Conservation (phyloP, 164 flowering plant species). For the Paratinospora sagittata region DNA sequence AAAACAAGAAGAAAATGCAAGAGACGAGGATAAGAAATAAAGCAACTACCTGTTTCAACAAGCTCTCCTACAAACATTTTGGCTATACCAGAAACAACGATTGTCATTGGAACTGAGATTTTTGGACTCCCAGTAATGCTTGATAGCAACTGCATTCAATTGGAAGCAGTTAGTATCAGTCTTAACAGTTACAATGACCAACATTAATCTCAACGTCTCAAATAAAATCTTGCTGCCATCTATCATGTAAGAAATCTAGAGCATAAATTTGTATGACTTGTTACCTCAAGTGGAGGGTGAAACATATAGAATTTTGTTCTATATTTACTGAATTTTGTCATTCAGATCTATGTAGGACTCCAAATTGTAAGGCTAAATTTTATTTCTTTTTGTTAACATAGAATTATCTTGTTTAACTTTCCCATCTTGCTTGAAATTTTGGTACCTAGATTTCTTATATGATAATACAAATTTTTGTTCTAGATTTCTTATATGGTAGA, state of each 20-base stretch:
- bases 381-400: no score
- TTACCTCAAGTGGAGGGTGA: no score
- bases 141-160: conserved; percentile 58
- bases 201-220: background rate
- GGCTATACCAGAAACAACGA: conserved; percentile 90
- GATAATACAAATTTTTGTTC: background rate
- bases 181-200: background rate
- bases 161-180: background rate
- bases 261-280: background rate
- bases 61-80: conserved; percentile 98
- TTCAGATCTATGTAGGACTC: no score
- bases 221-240: background rate
- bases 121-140: conserved; percentile 83
- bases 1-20: background rate
- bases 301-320: no score
- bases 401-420: no score
- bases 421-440: no score
- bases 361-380: no score
- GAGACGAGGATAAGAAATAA: background rate
- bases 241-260: background rate
- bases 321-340: no score
- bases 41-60: conserved; percentile 70
- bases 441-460: no score
- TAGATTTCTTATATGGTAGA: background rate
- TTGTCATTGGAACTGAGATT: conserved; percentile 82